Evolutionary conservation across 495 filamentous ascomycete species (phyloP), one percentile per base, ranked within the genome.

Genomic region (Neurospora sp.): DNA sequence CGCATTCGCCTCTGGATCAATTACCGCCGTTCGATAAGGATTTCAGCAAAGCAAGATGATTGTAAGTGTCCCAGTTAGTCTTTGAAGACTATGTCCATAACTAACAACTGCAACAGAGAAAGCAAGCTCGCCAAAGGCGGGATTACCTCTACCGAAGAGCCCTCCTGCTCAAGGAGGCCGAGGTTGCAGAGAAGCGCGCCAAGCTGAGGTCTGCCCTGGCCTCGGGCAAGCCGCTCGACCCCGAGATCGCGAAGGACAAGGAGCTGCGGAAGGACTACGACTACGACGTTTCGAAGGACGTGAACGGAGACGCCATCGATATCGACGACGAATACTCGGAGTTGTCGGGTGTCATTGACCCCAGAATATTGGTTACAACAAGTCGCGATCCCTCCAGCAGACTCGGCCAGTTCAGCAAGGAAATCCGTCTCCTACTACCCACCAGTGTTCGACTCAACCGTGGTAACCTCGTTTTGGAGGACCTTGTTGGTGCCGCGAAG

Each of bases 371-470:
- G n/a, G 92, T 98, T 72, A 97, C 95, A 12, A 98, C 96, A 5
- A 94, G 92, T 68, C 88, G 96, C 69, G 92, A 93, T 73, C 95
- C 95, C 38, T 94, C 91, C 65, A 91, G 92, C 61, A 89, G 94
- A 53, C 87, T 98, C 5, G 88, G 89, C 48, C 89, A 92, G 12
- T 99, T 99, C 78, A 91, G 93, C n/a, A 99, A 99, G 78, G 96
- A 99, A 82, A 92, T 99, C 39, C 88, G 96, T 40, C 83, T 99
- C 12, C 86, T 99, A 9, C 88, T 99, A 10, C 96, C 96, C 0
- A 98, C 96, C 7, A 87, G 90, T 1, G 96, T 99, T 71, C 89
- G 95, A 8, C 83, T 98, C 59, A 98, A 99, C 77, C 89, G 96
- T 79, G 96, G 96, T 76, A 97, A 95, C 73, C 87, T 95, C 12